Evolutionary conservation across 192 early-diverging fungal genomes (phyloP), one percentile per base, ranked within the genome.

Genomic region (Glomus cerebriforme): DNA sequence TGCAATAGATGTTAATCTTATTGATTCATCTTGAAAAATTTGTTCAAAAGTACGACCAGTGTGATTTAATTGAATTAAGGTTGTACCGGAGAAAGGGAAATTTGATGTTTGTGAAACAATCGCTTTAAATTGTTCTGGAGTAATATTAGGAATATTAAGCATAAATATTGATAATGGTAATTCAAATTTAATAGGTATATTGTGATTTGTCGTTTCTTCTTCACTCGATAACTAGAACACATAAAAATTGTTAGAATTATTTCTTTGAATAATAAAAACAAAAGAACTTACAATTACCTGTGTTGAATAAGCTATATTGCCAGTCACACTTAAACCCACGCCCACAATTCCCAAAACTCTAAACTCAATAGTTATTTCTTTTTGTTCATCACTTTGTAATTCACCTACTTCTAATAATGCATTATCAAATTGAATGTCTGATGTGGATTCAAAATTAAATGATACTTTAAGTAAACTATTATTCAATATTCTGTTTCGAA

Each of bases 111-210:
- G 77, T 17, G 87, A 85, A 17, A 89, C 81, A 24, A 85, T 45
- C 12, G 88, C 47, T 39, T 67, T 78, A 45, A 91, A 89, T n/a
- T 82, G 80, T 32, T 86, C 78, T 66, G 87, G 87, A 3, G 83
- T 84, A 58, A 90, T 71, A 32, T 80, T 74, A n/a, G 83, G 80
- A 27, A 81, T 79, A 60, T 75, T 75, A 71, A 86, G 58, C 82
- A 90, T 85, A 54, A 88, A 89, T 7, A 83, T 72, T 58, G 84
- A 82, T 3, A 87, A 79, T 10, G 89, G 81, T 3, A 90, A 79
- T 8, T 82, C 86, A 65, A 90, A 76, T 65, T 66, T 81, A 35
- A 83, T 83, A 27, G 76, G 76, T 43, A 78, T 66, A 34, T 78
- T 43, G n/a, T n/a, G 5, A 32, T 22, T 45, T 67, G 64, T 67